Conservation (phyloP, 1,139 yeast genomes). For the Zhuliangozyma blackwelliae region DNA sequence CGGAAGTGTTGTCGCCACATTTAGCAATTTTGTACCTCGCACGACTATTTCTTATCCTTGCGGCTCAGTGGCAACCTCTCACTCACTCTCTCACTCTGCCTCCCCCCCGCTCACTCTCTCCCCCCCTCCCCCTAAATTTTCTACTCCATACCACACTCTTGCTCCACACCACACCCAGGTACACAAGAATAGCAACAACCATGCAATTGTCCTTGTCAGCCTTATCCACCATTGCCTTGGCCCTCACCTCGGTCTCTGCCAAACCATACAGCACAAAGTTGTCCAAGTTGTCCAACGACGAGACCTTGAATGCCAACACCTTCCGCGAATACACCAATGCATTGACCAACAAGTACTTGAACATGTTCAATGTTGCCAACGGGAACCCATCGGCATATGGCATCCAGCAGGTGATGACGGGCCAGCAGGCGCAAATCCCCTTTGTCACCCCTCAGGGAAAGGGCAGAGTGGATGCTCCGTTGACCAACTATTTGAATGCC, state of each 20-base stretch:
- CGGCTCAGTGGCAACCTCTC: no score
- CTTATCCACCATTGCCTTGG: slow-evolving; percentile 47
- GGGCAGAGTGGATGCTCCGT: slow-evolving; percentile 61
- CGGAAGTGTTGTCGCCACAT: no score
- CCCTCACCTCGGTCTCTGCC: slow-evolving; percentile 11
- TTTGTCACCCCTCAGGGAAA: slow-evolving; percentile 32
- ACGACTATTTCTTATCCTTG: no score
- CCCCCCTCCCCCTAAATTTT: no score
- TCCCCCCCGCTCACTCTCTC: no score
- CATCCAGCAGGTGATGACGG: slow-evolving; percentile 9
- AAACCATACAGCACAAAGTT: slow-evolving; percentile 47
- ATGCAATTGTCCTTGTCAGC: slow-evolving; percentile 34
- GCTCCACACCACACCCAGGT: no score
- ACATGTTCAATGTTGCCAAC: slow-evolving; percentile 42
- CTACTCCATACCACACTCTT: no score
- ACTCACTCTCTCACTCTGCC: no score
- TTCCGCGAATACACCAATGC: slow-evolving; percentile 64
- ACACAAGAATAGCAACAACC: no score
- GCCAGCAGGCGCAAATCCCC: slow-evolving; percentile 39
- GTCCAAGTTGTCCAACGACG: slow-evolving; percentile 59
- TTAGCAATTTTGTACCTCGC: no score
- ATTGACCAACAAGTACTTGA: slow-evolving; percentile 71
- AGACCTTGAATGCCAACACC: slow-evolving; percentile 53
- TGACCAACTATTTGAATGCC: slow-evolving; percentile 89
- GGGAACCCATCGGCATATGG: slow-evolving; percentile 22